Conservation (phyloP, 495 filamentous ascomycete genomes). For the Talaromyces proteolyticus region DNA sequence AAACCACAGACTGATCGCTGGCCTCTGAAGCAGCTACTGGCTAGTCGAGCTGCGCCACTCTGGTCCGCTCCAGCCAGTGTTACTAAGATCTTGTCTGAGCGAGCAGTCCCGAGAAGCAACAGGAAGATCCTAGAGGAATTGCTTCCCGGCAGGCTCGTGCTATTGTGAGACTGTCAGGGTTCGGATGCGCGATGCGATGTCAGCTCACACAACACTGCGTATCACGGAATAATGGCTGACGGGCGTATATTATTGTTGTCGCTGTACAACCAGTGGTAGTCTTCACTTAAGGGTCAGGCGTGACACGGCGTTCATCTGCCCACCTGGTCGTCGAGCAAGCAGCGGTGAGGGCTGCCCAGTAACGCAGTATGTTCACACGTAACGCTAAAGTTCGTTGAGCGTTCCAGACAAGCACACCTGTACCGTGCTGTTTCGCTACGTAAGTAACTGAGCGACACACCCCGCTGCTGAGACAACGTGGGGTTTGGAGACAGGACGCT, state of each 20-base stretch:
- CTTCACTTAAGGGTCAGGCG: too few species aligned
- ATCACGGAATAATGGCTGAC: too few species aligned
- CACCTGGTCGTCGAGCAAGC: not conserved
- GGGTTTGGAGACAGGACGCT: not conserved
- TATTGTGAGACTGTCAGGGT: too few species aligned
- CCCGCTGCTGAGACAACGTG: not conserved
- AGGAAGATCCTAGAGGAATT: too few species aligned
- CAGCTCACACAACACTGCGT: too few species aligned
- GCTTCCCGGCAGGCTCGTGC: too few species aligned
- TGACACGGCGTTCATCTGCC: too few species aligned
- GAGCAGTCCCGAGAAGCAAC: not conserved
- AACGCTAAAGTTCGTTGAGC: not conserved
- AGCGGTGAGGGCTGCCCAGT: slow-evolving; percentile 1
- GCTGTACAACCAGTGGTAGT: too few species aligned
- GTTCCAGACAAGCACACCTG: not conserved
- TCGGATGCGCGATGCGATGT: not conserved
- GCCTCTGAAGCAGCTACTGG: not conserved
- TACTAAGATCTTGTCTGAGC: not conserved
- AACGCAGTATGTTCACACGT: not conserved
- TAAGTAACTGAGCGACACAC: not conserved
- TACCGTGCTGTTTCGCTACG: not conserved
- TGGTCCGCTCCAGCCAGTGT: too few species aligned
- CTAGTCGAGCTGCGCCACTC: not conserved
- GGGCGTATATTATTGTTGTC: too few species aligned
- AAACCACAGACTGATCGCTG: not conserved